Evolutionary conservation across 208 protist genomes (phyloP).

Genomic region (Leishmania amazonensis): DNA sequence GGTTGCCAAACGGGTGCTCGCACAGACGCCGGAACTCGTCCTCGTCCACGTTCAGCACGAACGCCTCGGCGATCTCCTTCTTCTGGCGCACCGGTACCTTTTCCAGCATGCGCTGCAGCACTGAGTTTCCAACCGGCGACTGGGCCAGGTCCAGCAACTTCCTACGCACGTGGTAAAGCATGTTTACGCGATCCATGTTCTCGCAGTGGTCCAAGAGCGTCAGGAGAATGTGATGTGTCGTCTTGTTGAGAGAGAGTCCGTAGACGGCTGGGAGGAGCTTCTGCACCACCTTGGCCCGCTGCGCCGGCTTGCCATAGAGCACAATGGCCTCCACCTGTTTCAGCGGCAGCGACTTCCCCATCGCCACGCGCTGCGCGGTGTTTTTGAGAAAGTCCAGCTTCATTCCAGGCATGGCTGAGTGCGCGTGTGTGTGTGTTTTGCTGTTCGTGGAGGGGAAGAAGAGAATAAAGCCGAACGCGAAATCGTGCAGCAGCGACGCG

Average conservation of each 20-base stretch:
- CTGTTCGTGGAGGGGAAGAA: neutral
- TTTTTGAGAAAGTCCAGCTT: conserved; percentile 89
- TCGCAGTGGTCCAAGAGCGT: conserved; percentile 80
- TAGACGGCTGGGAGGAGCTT: conserved; percentile 76
- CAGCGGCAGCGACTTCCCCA: conserved; percentile 76
- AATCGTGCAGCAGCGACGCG: neutral
- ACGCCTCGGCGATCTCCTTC: conserved; percentile 82
- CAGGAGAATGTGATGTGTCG: conserved; percentile 79
- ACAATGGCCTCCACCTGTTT: conserved; percentile 90
- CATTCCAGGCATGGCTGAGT: conserved; percentile 59
- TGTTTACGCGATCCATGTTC: conserved; percentile 69
- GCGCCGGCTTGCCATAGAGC: conserved; percentile 80
- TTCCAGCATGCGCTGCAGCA: conserved; percentile 84
- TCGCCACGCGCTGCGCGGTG: conserved; percentile 80
- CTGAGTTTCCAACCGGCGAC: conserved; percentile 78
- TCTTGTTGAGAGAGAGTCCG: conserved; percentile 72
- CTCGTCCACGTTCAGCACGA: conserved; percentile 79
- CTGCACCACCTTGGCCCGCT: conserved; percentile 83
- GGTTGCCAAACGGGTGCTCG: conserved; percentile 85
- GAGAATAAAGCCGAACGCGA: neutral
- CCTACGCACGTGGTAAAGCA: conserved; percentile 82
- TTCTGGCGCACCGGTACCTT: conserved; percentile 72
- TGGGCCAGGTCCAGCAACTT: conserved; percentile 75
- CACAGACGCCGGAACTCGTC: conserved; percentile 79
- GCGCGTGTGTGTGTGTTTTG: neutral